Percentiles rank a stretch among this genome's conserved stretches.
These are phyloP conservation scores for Penicillium angulare DNA, from an alignment of 495 filamentous ascomycete genomes.

Conservation along the genomic window DNA sequence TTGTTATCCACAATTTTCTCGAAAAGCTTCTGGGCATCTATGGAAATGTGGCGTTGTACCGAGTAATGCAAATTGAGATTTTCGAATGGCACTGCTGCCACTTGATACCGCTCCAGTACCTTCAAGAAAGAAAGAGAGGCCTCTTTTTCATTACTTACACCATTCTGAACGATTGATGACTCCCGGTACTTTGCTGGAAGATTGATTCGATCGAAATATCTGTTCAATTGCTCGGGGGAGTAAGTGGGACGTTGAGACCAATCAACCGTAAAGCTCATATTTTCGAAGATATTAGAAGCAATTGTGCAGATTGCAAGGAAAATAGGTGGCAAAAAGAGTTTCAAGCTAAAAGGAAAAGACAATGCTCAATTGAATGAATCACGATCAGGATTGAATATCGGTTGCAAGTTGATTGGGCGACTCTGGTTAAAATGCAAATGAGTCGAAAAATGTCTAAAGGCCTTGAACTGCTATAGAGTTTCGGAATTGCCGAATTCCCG, in stretches of 20 bases:
- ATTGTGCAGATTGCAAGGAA: background rate
- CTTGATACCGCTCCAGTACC: conserved; percentile 33
- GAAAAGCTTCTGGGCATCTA: conserved; percentile 28
- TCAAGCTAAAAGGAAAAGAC: background rate
- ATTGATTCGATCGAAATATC: conserved; percentile 19
- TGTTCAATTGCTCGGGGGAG: conserved; percentile 7
- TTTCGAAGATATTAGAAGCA: background rate
- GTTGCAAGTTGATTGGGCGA: too few relatives aligned
- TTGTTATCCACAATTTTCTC: conserved; percentile 57
- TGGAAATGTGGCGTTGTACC: background rate
- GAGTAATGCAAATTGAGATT: conserved; percentile 56
- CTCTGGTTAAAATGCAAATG: too few relatives aligned
- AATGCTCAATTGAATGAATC: background rate
- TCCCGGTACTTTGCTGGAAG: conserved; percentile 11
- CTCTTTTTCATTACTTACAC: conserved; percentile 1
- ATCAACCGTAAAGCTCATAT: conserved; percentile 7
- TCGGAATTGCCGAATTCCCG: too few relatives aligned
- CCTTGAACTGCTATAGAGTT: too few relatives aligned
- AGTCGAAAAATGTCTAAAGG: too few relatives aligned
- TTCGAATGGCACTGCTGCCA: conserved; percentile 65
- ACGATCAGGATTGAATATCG: background rate
- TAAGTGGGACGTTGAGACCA: conserved; percentile 12
- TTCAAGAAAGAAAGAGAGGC: conserved; percentile 6
- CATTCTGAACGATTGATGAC: conserved; percentile 1
- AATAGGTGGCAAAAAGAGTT: background rate